These are phyloP conservation scores for Hyaloscypha finlandica DNA, from an alignment of 495 filamentous ascomycete species.

Conservation along the genomic window DNA sequence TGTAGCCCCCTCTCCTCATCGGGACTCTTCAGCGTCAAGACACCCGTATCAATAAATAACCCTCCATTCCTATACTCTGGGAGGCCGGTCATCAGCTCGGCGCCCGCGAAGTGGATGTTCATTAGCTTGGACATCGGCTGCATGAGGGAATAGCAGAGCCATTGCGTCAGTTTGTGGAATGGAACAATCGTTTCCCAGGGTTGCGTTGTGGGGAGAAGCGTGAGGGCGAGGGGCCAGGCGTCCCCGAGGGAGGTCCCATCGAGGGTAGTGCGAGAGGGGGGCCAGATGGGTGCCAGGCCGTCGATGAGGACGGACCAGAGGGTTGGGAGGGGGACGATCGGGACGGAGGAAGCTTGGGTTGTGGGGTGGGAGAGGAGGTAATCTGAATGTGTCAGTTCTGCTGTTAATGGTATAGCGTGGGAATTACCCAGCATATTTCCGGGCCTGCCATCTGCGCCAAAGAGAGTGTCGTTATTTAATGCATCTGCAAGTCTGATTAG, in stretches of 20 bases:
- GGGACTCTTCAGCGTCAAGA: slow-evolving; percentile 70
- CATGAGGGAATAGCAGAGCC: slow-evolving; percentile 88
- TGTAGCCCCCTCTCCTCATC: slow-evolving; percentile 67
- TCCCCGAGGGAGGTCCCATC: slow-evolving; percentile 89
- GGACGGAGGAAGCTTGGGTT: slow-evolving; percentile 81
- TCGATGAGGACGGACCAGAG: slow-evolving; percentile 90
- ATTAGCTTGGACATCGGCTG: slow-evolving; percentile 81
- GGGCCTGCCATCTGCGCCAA: slow-evolving; percentile 81
- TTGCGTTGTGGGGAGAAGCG: slow-evolving; percentile 52
- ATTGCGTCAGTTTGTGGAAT: slow-evolving; percentile 91
- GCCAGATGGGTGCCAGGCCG: slow-evolving; percentile 87
- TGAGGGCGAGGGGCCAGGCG: slow-evolving; percentile 91
- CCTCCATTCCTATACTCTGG: slow-evolving; percentile 91
- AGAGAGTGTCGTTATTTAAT: slow-evolving; percentile 78
- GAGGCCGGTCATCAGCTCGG: slow-evolving; percentile 77
- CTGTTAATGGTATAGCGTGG: background rate
- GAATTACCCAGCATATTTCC: slow-evolving; percentile 89
- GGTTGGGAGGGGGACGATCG: slow-evolving; percentile 87
- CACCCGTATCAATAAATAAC: slow-evolving; percentile 78
- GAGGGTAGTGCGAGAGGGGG: slow-evolving; percentile 81
- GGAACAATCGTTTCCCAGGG: slow-evolving; percentile 94
- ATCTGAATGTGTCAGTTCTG: slow-evolving; percentile 71
- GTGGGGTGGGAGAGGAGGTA: slow-evolving; percentile 90
- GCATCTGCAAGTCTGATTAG: slow-evolving; percentile 76
- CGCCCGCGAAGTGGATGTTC: slow-evolving; percentile 73